Conservation (phyloP, 108 stramenopile genomes). For the Chaetoceros tenuissimus region DNA sequence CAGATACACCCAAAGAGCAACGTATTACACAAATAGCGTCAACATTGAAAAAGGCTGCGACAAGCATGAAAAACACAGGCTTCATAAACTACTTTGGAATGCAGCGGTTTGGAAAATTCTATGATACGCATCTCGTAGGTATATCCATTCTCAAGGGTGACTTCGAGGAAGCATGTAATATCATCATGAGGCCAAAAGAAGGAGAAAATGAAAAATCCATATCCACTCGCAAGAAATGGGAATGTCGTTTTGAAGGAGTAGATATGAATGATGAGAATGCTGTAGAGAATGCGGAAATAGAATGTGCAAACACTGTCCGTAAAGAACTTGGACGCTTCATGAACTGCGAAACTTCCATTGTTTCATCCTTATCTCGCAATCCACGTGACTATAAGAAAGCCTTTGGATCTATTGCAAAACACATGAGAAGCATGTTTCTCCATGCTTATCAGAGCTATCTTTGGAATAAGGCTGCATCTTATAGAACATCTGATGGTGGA, state of each 20-base stretch:
- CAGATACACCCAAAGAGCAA: not conserved
- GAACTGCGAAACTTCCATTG: constrained; percentile 52
- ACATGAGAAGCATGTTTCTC: constrained; percentile 80
- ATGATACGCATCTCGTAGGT: constrained; percentile 80
- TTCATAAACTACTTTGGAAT: constrained; percentile 95
- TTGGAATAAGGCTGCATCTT: constrained; percentile 51
- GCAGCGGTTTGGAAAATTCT: constrained; percentile 87
- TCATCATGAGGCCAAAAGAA: constrained; percentile 80
- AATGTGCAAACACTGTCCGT: constrained; percentile 37
- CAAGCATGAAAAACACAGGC: constrained; percentile 41
- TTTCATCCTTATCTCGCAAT: constrained; percentile 43
- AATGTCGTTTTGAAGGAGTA: constrained; percentile 47
- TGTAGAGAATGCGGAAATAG: constrained; percentile 40
- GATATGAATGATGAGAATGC: constrained; percentile 28
- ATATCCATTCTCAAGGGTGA: constrained; percentile 67
- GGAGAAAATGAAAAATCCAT: constrained; percentile 31
- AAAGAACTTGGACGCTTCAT: constrained; percentile 51
- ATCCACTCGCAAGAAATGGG: constrained; percentile 58
- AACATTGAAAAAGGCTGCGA: constrained; percentile 40
- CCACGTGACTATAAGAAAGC: constrained; percentile 81
- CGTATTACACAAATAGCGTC: constrained; percentile 12
- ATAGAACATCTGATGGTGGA: constrained; percentile 41
- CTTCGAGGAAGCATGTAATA: constrained; percentile 65
- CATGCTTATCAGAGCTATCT: constrained; percentile 67
- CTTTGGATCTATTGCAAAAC: constrained; percentile 65